Base-by-base conservation (phyloP, 108 stramenopile genomes). In the Nannochloropsis granulata region DNA sequence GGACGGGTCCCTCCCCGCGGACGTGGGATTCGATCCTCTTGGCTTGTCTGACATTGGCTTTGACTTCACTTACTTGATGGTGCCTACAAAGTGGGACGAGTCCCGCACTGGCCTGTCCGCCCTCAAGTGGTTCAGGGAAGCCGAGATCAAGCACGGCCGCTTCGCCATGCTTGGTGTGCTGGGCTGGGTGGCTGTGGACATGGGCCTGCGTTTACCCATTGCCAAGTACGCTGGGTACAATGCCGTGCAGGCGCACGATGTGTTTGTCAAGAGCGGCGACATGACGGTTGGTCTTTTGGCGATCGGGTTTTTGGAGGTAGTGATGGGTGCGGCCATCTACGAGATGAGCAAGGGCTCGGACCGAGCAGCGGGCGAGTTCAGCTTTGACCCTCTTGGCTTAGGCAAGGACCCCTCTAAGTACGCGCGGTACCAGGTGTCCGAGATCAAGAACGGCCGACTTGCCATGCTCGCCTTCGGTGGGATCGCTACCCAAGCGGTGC, bases 401-500 rank as follows among this genome's bases (percentile, higher is more conserved):
- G 83, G 26, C 83, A 86, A 86, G 82, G 79, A 85, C 85, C 46
- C 84, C 46, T 24, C 43, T 43, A 88, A 88, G 85, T 80, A 82
- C 25, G 88, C 85, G 23, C 82, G 85, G 26, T 82, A 45, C 82
- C 85, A 88, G 81, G 45, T 88, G 42, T 92, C 92, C 86, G 92
- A 93, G 89, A 83, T 96, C 46, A 94, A 96, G 91, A 94, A 96
- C 89, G 94, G 96, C 92, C 92, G 96, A 44, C 84, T 97, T 86
- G 96, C 95, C 79, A 97, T 97, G 96, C 90, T 93, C 78, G 95
- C 95, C 44, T 80, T 96, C 84, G 93, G 95, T 24, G 96, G 96
- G 79, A 96, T 97, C 86, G 94, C 90, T 12, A 95, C 95, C 21
- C 93, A 93, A 86, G 79, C 93, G 56, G 91, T 92, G 26, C 83